Percentiles rank a stretch among this genome's conserved stretches.
Conservation (phyloP, 2,329 filamentous ascomycete species). For the Cladosporium sp. region DNA sequence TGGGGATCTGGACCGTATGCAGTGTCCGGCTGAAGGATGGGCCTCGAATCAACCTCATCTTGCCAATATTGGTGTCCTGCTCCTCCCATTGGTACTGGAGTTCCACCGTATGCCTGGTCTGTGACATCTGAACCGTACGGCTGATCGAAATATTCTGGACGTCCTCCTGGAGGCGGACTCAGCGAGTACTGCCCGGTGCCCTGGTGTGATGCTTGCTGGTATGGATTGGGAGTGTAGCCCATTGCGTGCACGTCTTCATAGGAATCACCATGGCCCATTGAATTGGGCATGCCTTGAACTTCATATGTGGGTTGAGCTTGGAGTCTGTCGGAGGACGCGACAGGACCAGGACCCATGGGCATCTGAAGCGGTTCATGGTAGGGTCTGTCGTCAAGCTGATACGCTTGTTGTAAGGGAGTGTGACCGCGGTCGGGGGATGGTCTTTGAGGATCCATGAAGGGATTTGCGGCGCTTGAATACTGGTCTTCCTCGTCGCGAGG, state of each 20-base stretch:
- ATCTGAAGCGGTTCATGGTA: slow-evolving; percentile 66
- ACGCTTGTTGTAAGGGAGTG: slow-evolving; percentile 73
- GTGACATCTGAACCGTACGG: slow-evolving; percentile 70
- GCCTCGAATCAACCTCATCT: slow-evolving; percentile 64
- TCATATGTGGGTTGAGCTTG: slow-evolving; percentile 81
- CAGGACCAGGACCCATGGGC: slow-evolving; percentile 52
- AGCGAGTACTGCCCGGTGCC: slow-evolving; percentile 59
- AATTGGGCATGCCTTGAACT: slow-evolving; percentile 62
- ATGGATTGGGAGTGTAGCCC: slow-evolving; percentile 41
- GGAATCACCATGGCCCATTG: slow-evolving; percentile 59
- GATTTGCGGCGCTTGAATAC: slow-evolving; percentile 24
- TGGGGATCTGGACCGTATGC: slow-evolving; percentile 59
- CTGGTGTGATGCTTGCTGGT: slow-evolving; percentile 37
- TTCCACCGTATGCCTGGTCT: slow-evolving; percentile 40
- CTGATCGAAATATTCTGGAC: slow-evolving; percentile 80
- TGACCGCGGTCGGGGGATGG: slow-evolving; percentile 58
- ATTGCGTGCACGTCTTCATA: slow-evolving; percentile 51
- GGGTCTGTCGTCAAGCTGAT: slow-evolving; percentile 77
- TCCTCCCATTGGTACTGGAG: slow-evolving; percentile 17
- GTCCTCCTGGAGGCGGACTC: slow-evolving; percentile 73
- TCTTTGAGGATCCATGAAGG: slow-evolving; percentile 51
- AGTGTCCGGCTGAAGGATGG: slow-evolving; percentile 67
- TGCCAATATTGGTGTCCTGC: slow-evolving; percentile 54
- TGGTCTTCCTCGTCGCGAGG: slow-evolving; percentile 23
- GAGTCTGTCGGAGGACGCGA: slow-evolving; percentile 69